A percentile compares a stretch with the other conserved stretches of the same genome.
Evolutionary conservation across 345 rosid genomes (phyloP).

Genomic region (Acer yangbiense): DNA sequence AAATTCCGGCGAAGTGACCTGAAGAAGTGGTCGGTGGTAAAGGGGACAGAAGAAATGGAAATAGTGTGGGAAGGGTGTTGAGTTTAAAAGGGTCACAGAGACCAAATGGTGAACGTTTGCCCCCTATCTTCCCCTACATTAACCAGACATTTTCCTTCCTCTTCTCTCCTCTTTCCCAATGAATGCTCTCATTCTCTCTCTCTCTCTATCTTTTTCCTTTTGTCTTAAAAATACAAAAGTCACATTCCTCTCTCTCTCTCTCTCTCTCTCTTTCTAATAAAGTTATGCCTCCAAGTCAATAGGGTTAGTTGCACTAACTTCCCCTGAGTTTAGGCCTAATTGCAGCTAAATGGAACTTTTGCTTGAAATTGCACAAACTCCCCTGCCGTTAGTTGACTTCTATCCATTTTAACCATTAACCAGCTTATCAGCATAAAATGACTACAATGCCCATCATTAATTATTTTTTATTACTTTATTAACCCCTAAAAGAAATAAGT

Average conservation of each 20-base stretch:
- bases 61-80: neutral
- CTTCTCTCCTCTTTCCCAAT: neutral
- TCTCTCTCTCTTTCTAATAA: too few relatives aligned
- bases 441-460: too few relatives aligned
- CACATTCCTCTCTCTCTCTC: neutral
- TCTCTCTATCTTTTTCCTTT: slow-evolving; percentile 7
- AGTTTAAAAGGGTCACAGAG: slow-evolving; percentile 23
- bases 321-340: too few relatives aligned
- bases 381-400: too few relatives aligned
- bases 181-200: slow-evolving; percentile 8
- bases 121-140: slow-evolving; percentile 49
- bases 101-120: slow-evolving; percentile 42
- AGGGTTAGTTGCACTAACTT: too few relatives aligned
- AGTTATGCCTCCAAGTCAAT: too few relatives aligned
- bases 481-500: too few relatives aligned
- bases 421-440: too few relatives aligned
- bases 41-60: neutral
- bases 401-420: too few relatives aligned
- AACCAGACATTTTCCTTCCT: slow-evolving; percentile 33
- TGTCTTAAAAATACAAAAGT: slow-evolving; percentile 4
- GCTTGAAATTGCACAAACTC: too few relatives aligned
- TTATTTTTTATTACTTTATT: too few relatives aligned
- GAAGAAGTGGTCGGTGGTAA: slow-evolving; percentile 12
- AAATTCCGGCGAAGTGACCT: slow-evolving; percentile 21
- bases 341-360: too few relatives aligned